Conservation (phyloP, 2,329 filamentous ascomycete genomes). For the Daldinia eschscholtzii region DNA sequence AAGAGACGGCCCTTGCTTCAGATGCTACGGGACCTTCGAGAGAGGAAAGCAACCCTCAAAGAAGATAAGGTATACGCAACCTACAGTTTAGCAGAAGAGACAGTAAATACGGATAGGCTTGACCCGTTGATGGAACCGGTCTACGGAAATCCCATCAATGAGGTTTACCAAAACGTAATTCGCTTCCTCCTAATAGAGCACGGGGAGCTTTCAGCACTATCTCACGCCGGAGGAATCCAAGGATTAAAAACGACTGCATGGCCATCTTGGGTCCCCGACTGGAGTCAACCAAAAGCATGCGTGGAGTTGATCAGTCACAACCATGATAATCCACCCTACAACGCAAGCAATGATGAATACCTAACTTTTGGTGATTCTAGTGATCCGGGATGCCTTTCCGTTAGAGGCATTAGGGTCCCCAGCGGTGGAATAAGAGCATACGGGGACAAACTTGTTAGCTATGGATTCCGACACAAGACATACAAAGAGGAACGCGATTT, state of each 20-base stretch:
- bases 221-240: constrained; percentile 34
- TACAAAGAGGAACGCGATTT: constrained; percentile 41
- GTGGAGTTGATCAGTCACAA: constrained; percentile 33
- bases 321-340: constrained; percentile 19
- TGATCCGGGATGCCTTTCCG: constrained; percentile 24
- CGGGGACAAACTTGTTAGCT: constrained; percentile 38
- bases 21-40: constrained; percentile 35
- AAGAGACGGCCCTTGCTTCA: constrained; percentile 31
- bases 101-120: constrained; percentile 22
- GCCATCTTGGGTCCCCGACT: constrained; percentile 41
- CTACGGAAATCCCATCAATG: constrained; percentile 27
- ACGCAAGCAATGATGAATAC: constrained; percentile 19
- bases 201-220: constrained; percentile 33
- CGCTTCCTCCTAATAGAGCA: constrained; percentile 38
- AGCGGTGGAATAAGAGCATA: constrained; percentile 30
- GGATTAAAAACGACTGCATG: constrained; percentile 23
- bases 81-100: constrained; percentile 40
- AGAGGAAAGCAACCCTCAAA: constrained; percentile 29
- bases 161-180: constrained; percentile 33
- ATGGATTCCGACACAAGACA: constrained; percentile 34
- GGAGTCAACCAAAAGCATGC: constrained; percentile 35
- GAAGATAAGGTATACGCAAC: constrained; percentile 41
- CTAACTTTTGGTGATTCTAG: constrained; percentile 21
- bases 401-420: constrained; percentile 29
- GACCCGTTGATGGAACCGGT: constrained; percentile 34